Evolutionary conservation across 1,139 yeast genomes (phyloP).

Genomic region (Yarrowia galli): DNA sequence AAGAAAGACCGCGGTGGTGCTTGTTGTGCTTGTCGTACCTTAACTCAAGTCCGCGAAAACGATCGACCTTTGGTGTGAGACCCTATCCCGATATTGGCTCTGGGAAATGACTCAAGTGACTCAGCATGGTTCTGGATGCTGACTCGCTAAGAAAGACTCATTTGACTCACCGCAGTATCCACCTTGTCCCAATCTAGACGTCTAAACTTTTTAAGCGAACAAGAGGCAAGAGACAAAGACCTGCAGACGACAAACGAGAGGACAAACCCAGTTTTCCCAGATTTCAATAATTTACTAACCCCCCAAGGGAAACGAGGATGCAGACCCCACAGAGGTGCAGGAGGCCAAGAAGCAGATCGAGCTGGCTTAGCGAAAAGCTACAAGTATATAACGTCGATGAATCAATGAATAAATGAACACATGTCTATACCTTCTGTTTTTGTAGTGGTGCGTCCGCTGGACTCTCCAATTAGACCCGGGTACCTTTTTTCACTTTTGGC

Average conservation of each 20-base stretch:
- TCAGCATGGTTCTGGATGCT: not conserved
- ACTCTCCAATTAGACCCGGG: not conserved
- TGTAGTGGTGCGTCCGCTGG: too few relatives aligned
- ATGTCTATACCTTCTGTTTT: not conserved
- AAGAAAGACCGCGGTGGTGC: not conserved
- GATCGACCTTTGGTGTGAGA: too few relatives aligned
- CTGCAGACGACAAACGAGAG: not conserved
- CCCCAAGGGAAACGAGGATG: conserved; percentile 53
- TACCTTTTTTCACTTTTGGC: too few relatives aligned
- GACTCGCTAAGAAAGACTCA: conserved; percentile 12
- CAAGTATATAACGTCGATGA: too few relatives aligned
- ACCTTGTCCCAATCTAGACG: conserved; percentile 4
- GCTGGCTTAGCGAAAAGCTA: conserved; percentile 27
- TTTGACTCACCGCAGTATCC: not conserved
- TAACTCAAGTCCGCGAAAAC: conserved; percentile 5
- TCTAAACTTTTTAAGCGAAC: not conserved
- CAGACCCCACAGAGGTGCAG: conserved; percentile 52
- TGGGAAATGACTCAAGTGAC: conserved; percentile 16
- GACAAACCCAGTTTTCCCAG: not conserved
- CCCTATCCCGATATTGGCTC: not conserved
- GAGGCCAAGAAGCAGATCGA: conserved; percentile 47
- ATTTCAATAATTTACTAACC: not conserved
- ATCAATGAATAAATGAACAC: too few relatives aligned
- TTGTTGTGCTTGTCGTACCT: not conserved
- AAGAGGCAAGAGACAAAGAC: not conserved